Evolutionary conservation across 2,329 filamentous ascomycete genomes (phyloP), one percentile per base, ranked within the genome.

Genomic region (Penicillium oxalicum): DNA sequence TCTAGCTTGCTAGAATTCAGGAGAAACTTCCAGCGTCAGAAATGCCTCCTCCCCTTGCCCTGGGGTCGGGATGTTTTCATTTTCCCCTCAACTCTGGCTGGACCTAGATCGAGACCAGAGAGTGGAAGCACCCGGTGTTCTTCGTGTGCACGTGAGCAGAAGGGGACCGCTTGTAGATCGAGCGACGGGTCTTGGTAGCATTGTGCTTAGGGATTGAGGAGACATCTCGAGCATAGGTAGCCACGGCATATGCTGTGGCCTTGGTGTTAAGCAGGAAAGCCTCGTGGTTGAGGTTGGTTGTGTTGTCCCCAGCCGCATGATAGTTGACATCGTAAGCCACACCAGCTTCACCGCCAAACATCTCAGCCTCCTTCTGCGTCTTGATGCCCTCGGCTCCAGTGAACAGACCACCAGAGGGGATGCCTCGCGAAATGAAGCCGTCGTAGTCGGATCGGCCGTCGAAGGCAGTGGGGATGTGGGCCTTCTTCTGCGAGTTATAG

Each of bases 391-490:
- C 87, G 1, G 87, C 87, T 35, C 87, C 87, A 2, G 87, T 89
- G 47, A 86, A 86, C 52, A 91, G 81, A 28, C 87, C 87, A 25
- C 87, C 86, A 1, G 81, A 81, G 0, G 87, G 84, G 37, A 91
- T 88, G 3, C 84, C 84, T 48, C 80, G 77, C 33, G 80, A 76
- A 60, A 90, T 84, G 72, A 91, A 91, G 1, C 81, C 84, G 44
- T 83, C 85, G 59, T 91, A 91, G 68, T 93, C 88, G 54, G 83
- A 88, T 50, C 87, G 82, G 5, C 87, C 87, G 58, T 89, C 84
- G 56, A 93, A 91, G 2, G 81, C 79, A 27, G 87, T 87, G 49
- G 86, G 81, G 0, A 81, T 86, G 63, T 83, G 84, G 67, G 83
- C 82, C 48, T 83, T 74, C 1, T 76, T 82, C 24, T 83, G 74